These are phyloP conservation scores for Podospora pseudocomata DNA, from an alignment of 495 filamentous ascomycete genomes.

Conservation along the genomic window DNA sequence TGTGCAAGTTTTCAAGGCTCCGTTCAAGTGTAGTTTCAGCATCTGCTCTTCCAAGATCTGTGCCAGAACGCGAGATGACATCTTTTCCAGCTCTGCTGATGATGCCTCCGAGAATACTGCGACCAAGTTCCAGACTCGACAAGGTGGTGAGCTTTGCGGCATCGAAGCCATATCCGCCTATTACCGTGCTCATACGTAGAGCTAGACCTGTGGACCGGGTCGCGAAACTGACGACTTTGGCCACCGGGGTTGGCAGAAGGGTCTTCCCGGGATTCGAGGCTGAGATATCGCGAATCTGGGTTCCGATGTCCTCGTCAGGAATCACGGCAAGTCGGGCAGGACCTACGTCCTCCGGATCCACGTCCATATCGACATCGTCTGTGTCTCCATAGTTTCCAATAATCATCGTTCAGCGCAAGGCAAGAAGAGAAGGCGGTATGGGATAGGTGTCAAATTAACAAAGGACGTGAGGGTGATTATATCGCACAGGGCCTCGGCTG, in stretches of 20 bases:
- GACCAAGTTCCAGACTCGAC: conserved; percentile 64
- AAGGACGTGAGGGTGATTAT: not conserved
- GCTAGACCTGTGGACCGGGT: conserved; percentile 67
- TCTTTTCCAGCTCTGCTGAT: conserved; percentile 66
- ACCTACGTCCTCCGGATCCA: not conserved
- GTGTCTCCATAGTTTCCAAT: not conserved
- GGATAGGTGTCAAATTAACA: not conserved
- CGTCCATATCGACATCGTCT: conserved; percentile 8
- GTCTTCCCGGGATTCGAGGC: conserved; percentile 47
- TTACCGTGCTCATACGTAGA: conserved; percentile 63
- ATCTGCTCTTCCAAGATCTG: conserved; percentile 55
- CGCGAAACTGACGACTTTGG: conserved; percentile 64
- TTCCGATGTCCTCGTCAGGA: conserved; percentile 15
- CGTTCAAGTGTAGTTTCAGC: conserved; percentile 60
- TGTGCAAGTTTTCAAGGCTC: conserved; percentile 61
- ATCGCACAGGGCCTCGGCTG: not conserved
- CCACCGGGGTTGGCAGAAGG: conserved; percentile 63
- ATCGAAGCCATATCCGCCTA: conserved; percentile 62
- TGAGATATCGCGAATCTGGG: conserved; percentile 20
- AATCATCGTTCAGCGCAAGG: not conserved
- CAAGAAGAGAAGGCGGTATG: not conserved
- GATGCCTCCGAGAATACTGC: conserved; percentile 63
- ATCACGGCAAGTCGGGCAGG: conserved; percentile 11
- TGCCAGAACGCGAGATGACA: conserved; percentile 52
- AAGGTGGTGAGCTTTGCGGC: conserved; percentile 65